Evolutionary conservation across 176 grass and related monocot species (phyloP).

Genomic region (Carex kokanica): DNA sequence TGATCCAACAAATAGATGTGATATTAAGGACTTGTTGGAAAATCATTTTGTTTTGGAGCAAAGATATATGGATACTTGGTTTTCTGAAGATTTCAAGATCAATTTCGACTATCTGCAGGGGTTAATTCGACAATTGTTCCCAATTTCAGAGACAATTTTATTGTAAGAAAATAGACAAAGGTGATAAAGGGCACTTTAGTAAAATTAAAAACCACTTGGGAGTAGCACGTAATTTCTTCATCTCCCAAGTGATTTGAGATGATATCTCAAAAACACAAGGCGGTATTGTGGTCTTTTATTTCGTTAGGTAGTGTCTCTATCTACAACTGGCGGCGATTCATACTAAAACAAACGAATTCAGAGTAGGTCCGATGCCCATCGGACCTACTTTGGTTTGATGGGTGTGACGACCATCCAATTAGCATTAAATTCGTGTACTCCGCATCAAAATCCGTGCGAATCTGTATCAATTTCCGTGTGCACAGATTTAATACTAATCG

Average conservation of each 20-base stretch:
- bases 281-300: too few relatives aligned
- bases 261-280: too few relatives aligned
- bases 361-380: too few relatives aligned
- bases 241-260: background rate
- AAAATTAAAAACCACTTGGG: background rate
- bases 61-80: background rate
- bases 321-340: background rate
- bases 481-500: too few relatives aligned
- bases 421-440: too few relatives aligned
- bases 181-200: background rate
- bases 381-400: too few relatives aligned
- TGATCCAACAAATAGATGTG: too few relatives aligned
- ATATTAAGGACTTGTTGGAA: too few relatives aligned
- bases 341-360: slow-evolving; percentile 8
- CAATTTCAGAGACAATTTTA: background rate
- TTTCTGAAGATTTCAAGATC: background rate
- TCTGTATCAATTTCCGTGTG: too few relatives aligned
- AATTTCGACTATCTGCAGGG: background rate
- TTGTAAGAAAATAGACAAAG: background rate
- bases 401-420: too few relatives aligned
- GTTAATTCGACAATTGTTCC: background rate
- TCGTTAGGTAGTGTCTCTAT: background rate
- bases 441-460: too few relatives aligned
- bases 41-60: too few relatives aligned
- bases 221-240: background rate